Conservation (phyloP, 1,284 basidiomycete genomes). For the Cryptococcus wingfieldii region DNA sequence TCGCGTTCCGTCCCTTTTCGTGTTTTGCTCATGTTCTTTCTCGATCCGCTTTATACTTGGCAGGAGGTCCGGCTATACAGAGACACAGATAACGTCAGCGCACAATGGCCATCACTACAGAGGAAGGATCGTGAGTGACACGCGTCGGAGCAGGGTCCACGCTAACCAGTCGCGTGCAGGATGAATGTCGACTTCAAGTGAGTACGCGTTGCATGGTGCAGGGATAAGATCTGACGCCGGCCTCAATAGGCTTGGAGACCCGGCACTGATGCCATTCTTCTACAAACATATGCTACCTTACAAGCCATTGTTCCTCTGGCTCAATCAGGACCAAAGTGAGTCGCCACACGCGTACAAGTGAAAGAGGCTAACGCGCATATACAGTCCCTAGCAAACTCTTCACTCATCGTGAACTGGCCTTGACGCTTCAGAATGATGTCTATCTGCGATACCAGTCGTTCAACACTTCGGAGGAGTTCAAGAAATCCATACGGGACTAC, state of each 20-base stretch:
- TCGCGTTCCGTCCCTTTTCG: no score
- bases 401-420: conserved; percentile 94
- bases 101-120: conserved; percentile 15
- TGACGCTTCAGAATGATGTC: conserved; percentile 84
- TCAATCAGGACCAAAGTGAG: conserved; percentile 77
- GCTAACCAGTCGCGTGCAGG: conserved; percentile 6
- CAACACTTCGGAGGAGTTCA: conserved; percentile 76
- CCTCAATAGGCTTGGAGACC: conserved; percentile 16
- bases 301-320: conserved; percentile 88
- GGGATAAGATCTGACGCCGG: no score
- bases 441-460: conserved; percentile 97
- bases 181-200: conserved; percentile 22
- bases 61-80: no score
- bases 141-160: background rate
- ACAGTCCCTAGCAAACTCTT: conserved; percentile 61
- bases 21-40: no score
- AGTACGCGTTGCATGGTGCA: background rate
- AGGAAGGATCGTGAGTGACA: conserved; percentile 14
- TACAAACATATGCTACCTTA: conserved; percentile 92
- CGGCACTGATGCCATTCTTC: conserved; percentile 76
- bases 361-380: background rate
- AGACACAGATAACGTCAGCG: no score
- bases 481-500: conserved; percentile 76
- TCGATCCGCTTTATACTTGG: no score
- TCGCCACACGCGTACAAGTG: background rate